Conservation (phyloP, 2,329 filamentous ascomycete species). For the Gyromitra esculenta region DNA sequence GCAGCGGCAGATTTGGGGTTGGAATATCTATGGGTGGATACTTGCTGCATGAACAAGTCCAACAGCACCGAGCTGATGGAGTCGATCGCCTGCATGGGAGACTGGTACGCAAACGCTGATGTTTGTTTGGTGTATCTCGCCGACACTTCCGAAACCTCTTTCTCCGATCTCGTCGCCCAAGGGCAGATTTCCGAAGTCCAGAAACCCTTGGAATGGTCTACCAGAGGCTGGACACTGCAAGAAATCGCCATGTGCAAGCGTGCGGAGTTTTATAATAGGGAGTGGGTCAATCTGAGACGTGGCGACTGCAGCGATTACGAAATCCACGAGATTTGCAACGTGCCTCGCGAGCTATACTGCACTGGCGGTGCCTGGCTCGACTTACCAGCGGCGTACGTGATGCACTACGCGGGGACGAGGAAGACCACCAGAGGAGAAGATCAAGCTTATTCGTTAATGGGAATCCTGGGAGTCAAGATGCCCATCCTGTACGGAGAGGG, state of each 20-base stretch:
- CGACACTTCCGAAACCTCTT: background rate
- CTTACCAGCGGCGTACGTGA: background rate
- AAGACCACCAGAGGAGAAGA: background rate
- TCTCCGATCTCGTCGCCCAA: background rate
- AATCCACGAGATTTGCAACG: background rate
- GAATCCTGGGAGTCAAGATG: background rate
- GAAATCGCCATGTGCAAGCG: background rate
- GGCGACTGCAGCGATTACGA: background rate
- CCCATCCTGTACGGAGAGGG: constrained; percentile 1
- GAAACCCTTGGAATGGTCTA: background rate
- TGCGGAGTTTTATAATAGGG: background rate
- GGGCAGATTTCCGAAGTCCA: background rate
- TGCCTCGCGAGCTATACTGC: background rate
- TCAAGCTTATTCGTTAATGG: background rate
- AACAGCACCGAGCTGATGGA: constrained; percentile 58
- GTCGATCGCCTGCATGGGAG: constrained; percentile 59
- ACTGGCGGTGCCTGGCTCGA: background rate
- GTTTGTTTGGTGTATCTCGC: constrained; percentile 59
- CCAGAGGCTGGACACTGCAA: background rate
- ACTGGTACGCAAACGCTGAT: constrained; percentile 59
- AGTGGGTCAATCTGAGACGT: background rate
- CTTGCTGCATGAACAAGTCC: constrained; percentile 55
- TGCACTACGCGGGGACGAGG: background rate
- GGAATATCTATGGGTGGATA: background rate
- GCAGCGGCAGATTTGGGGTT: background rate